Evolutionary conservation across 257 asterid genomes (phyloP), one percentile per base, ranked within the genome.

Genomic region (Nicotiana knightiana): DNA sequence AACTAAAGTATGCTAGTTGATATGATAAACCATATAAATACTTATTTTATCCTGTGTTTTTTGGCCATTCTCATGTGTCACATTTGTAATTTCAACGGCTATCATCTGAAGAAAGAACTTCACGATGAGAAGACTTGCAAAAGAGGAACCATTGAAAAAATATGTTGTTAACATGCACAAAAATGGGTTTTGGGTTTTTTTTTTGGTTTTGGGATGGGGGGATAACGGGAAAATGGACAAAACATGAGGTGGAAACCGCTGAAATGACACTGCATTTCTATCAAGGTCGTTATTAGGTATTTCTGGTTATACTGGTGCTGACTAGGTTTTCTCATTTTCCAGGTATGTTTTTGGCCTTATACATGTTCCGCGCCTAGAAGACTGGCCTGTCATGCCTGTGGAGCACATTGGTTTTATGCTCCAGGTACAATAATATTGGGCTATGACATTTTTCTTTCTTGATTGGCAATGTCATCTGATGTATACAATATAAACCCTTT

Each of bases 351-450:
- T 87, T 78, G 90, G 90, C 65, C 35, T 87, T 9, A 73, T 88
- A 18, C 90, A 85, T 37, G 90, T 85, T 65, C 88, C 90, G 6
- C 84, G 88, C 64, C 81, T 85, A 62, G 90, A 87, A 85, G 90
- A 87, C 84, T 87, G 90, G 88, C 90, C 90, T 13, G 90, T 87
- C 62, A 87, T 85, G 90, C 90, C 88, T 6, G 90, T 87, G 75
- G 90, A 87, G 71, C 90, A 64, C 84, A 87, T 85, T 35, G 90
- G 90, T 83, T 87, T 85, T 65, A 78, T 80, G 75, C 90, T 87
- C 30, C 85, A 83, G 88, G 88, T 87, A 87, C 65, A 30, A 64
- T 17, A 46, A 18, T 4, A 28, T 28, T 21, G 59, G 63, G 30
- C 16, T 58, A 16, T 65, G 65, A 30, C 8, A 15, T 16, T 8